Percentiles rank a stretch among this genome's conserved stretches.
These are phyloP conservation scores for Geotrichum reessii DNA, from an alignment of 1,139 yeast genomes.

Conservation along the genomic window DNA sequence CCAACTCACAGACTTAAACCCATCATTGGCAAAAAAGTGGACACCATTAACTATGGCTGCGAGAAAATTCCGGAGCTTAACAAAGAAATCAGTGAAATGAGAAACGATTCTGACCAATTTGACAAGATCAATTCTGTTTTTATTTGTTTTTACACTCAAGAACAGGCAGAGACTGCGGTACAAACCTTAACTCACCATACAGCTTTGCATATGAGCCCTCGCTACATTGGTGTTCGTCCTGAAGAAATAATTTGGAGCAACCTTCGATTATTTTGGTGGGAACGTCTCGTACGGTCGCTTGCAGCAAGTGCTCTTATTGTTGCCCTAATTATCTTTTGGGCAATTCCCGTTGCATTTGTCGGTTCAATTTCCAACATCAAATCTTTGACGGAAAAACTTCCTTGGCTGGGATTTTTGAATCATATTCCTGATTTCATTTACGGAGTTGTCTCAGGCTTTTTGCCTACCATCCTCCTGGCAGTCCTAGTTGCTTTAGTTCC, in stretches of 20 bases:
- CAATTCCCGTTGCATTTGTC: slow-evolving; percentile 91
- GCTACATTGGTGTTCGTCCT: slow-evolving; percentile 67
- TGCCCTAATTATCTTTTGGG: slow-evolving; percentile 72
- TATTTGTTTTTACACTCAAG: slow-evolving; percentile 78
- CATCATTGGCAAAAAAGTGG: slow-evolving; percentile 77
- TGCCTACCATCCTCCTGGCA: slow-evolving; percentile 79
- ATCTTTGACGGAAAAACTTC: slow-evolving; percentile 59
- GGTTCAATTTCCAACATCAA: slow-evolving; percentile 87
- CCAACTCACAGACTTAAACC: slow-evolving; percentile 64
- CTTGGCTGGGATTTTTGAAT: slow-evolving; percentile 63
- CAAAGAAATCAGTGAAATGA: slow-evolving; percentile 51
- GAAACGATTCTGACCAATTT: slow-evolving; percentile 38
- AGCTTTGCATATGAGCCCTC: slow-evolving; percentile 58
- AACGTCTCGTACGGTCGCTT: slow-evolving; percentile 54
- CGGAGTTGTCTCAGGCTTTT: slow-evolving; percentile 80
- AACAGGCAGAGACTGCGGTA: slow-evolving; percentile 83
- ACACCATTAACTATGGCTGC: slow-evolving; percentile 66
- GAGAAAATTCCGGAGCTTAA: slow-evolving; percentile 65
- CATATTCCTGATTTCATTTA: slow-evolving; percentile 58
- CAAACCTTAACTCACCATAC: slow-evolving; percentile 65
- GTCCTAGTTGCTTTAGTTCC: slow-evolving; percentile 83
- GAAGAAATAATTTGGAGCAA: slow-evolving; percentile 82
- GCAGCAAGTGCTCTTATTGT: slow-evolving; percentile 56
- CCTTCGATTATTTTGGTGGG: slow-evolving; percentile 81
- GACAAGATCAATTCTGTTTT: slow-evolving; percentile 59